Conservation (phyloP, 495 filamentous ascomycete species). For the Ramalina intermedia region DNA sequence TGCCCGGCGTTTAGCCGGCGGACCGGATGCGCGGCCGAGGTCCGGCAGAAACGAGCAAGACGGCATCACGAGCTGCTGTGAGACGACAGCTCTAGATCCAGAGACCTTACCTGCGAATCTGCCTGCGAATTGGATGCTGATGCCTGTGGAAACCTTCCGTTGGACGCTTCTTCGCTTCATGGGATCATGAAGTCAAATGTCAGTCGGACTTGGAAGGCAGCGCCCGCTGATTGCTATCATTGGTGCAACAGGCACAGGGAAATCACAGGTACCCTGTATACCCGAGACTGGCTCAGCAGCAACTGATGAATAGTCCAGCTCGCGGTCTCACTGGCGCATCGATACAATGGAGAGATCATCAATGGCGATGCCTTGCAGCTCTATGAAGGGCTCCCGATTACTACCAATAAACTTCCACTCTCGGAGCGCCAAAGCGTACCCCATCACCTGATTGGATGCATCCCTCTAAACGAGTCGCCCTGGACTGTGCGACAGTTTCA, state of each 20-base stretch:
- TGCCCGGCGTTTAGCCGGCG: not conserved
- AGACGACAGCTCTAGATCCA: too few relatives aligned
- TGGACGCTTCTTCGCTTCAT: not conserved
- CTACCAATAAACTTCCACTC: constrained; percentile 78
- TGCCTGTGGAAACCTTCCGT: not conserved
- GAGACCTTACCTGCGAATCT: too few relatives aligned
- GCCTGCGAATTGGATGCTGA: not conserved
- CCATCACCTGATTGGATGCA: constrained; percentile 75
- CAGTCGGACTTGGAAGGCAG: not conserved
- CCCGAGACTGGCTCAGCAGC: not conserved
- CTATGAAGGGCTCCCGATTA: constrained; percentile 82
- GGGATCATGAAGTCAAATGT: not conserved
- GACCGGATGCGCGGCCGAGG: not conserved
- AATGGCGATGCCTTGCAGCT: constrained; percentile 99
- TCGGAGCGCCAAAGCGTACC: constrained; percentile 68
- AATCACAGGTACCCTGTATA: constrained; percentile 64
- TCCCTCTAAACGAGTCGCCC: constrained; percentile 58
- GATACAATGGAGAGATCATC: constrained; percentile 87
- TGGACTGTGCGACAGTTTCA: constrained; percentile 71
- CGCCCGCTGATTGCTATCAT: constrained; percentile 67
- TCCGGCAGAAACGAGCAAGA: too few relatives aligned
- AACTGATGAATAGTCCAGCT: constrained; percentile 41
- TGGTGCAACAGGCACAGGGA: constrained; percentile 90
- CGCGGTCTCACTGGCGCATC: constrained; percentile 72
- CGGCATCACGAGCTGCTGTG: too few relatives aligned